Evolutionary conservation across 352 stramenopile genomes (phyloP), one percentile per base, ranked within the genome.

Genomic region (Phytophthora agathidicida): DNA sequence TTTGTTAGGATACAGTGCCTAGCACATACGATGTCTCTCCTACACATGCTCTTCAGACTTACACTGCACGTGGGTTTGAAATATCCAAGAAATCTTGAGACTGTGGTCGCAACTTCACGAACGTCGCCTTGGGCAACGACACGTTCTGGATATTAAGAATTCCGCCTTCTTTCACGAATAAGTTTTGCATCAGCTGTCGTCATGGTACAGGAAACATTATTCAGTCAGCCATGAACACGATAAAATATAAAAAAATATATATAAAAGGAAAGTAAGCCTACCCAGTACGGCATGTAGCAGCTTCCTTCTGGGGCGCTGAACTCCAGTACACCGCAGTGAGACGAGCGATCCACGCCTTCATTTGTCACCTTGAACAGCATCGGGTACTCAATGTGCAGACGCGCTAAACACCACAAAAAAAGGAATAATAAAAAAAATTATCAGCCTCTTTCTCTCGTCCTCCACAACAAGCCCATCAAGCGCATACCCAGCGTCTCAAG

Each of bases 201-300:
- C 7, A 54, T 22, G 16, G 13, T 1, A 63, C 17, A 23, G 11
- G 42, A n/a, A 20, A 39, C 22, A 32, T n/a, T 8, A 35, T 38
- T 50, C 9, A 46, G 23, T 42, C 30, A 39, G 9, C 13, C 7
- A 38, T 7, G 7, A n/a, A n/a, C n/a, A n/a, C n/a, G n/a, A n/a
- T n/a, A n/a, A n/a, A n/a, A 5, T 13, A 28, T 19, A 11, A 23
- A 26, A 37, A 14, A 27, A 7, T 22, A 31, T 6, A 19, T 26
- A 22, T 16, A 42, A 17, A 30, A 50, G 3, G 6, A 55, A 10
- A 14, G n/a, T 0, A 22, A 43, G 52, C 60, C n/a, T 64, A 93
- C 86, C 98, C 98, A 99, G 80, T 98, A 99, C 1, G 98, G 98
- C 84, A 99, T 98, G 80, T 99, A 99, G 74, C 96, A 99, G 13